phyloP scores from a whole-genome alignment of 257 asterid genomes.

The Plantago ovata region DNA sequence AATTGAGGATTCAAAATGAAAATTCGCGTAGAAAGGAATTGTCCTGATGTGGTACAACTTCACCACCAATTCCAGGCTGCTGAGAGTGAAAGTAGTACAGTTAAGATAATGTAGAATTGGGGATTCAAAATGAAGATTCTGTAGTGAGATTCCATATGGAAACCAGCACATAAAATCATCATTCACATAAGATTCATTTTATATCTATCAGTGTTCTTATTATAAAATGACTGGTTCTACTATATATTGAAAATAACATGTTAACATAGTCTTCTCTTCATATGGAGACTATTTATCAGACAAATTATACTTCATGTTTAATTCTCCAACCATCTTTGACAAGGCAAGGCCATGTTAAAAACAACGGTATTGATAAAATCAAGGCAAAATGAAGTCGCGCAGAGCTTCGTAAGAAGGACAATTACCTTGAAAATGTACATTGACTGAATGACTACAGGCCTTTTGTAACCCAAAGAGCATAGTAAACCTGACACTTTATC shows the following conservation, averaged over 20 bases:
- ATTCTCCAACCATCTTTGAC: too few relatives aligned
- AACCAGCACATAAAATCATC: too few relatives aligned
- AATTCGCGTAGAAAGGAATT: background rate
- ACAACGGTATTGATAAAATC: background rate
- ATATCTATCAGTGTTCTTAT: too few relatives aligned
- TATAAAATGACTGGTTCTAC: too few relatives aligned
- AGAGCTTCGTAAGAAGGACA: background rate
- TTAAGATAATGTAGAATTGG: background rate
- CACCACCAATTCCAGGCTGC: conserved; percentile 91
- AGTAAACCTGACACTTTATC: conserved; percentile 49
- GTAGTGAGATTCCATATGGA: too few relatives aligned
- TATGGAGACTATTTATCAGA: too few relatives aligned
- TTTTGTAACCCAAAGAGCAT: conserved; percentile 53
- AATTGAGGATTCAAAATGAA: background rate
- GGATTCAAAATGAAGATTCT: too few relatives aligned
- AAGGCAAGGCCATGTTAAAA: too few relatives aligned
- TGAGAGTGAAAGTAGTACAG: conserved; percentile 28
- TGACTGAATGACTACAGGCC: conserved; percentile 66
- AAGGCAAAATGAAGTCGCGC: background rate
- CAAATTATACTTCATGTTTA: too few relatives aligned
- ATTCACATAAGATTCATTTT: too few relatives aligned
- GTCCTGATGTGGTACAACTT: conserved; percentile 67
- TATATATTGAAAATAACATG: too few relatives aligned
- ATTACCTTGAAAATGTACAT: conserved; percentile 81
- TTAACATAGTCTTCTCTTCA: too few relatives aligned